Percentiles rank a stretch among this genome's conserved stretches.
Conservation (phyloP, 2,329 filamentous ascomycete genomes). For the Graphiopsis chlorocephala region DNA sequence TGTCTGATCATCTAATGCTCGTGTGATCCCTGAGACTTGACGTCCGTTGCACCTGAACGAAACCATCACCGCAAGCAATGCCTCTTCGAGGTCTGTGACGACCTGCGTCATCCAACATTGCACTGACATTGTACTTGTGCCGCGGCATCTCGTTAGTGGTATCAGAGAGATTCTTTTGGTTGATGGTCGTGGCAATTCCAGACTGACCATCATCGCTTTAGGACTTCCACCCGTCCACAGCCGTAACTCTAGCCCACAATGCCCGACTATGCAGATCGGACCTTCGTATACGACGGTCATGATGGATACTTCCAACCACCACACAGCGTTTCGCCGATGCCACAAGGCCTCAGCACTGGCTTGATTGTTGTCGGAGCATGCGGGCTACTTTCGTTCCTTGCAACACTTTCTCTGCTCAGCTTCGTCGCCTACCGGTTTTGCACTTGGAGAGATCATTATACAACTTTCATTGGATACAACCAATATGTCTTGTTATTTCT, state of each 20-base stretch:
- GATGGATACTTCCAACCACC: constrained; percentile 9
- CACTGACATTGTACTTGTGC: background rate
- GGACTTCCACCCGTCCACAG: background rate
- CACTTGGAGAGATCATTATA: constrained; percentile 31
- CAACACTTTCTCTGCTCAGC: constrained; percentile 27
- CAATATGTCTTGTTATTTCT: constrained; percentile 69
- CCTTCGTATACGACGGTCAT: constrained; percentile 6
- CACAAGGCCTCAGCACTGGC: background rate
- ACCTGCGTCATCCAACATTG: background rate
- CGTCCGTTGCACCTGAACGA: background rate
- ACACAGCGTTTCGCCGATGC: constrained; percentile 10
- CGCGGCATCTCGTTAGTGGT: background rate
- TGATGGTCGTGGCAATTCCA: background rate
- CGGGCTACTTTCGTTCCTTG: constrained; percentile 7
- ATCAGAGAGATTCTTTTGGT: background rate
- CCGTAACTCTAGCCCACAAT: background rate
- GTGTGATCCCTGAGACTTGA: background rate
- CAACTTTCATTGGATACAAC: constrained; percentile 45
- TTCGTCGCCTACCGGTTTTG: constrained; percentile 34
- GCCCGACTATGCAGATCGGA: background rate
- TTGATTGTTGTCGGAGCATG: constrained; percentile 11
- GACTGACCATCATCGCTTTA: background rate
- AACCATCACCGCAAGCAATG: background rate
- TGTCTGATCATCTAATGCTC: background rate
- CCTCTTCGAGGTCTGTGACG: background rate